Percentiles rank a stretch among this genome's conserved stretches.
Evolutionary conservation across 2,329 filamentous ascomycete species (phyloP).

Genomic region (Lachnum nothofagi): DNA sequence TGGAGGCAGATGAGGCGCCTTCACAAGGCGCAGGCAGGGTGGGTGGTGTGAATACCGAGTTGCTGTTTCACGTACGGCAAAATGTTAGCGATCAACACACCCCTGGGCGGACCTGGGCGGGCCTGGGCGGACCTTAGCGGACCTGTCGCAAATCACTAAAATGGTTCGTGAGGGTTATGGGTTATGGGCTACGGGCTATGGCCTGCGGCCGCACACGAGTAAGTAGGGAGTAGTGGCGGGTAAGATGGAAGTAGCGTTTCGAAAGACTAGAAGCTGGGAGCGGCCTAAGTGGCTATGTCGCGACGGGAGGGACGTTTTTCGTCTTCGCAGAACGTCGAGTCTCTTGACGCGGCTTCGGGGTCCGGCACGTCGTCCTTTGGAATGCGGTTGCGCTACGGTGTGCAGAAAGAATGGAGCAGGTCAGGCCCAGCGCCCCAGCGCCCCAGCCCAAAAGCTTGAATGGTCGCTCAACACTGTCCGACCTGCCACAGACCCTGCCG

Average conservation of each 20-base stretch:
- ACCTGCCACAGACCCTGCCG: not conserved
- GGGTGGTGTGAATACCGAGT: not conserved
- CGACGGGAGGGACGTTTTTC: too few relatives aligned
- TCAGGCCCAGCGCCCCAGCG: not conserved
- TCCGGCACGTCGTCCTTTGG: too few relatives aligned
- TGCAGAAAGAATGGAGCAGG: not conserved
- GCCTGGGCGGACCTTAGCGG: conserved; percentile 6
- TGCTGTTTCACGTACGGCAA: conserved; percentile 17
- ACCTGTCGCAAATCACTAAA: not conserved
- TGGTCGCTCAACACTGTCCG: not conserved
- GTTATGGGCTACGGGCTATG: too few relatives aligned
- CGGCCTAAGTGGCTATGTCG: too few relatives aligned
- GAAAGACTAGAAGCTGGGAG: too few relatives aligned
- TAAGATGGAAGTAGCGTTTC: too few relatives aligned
- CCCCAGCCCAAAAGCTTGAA: not conserved
- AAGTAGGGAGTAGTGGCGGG: too few relatives aligned
- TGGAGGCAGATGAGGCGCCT: too few relatives aligned
- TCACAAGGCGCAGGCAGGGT: not conserved
- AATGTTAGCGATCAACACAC: conserved; percentile 18
- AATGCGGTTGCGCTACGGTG: too few relatives aligned
- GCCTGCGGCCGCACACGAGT: too few relatives aligned
- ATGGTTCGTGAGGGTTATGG: not conserved
- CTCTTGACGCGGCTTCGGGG: too few relatives aligned
- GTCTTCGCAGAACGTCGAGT: too few relatives aligned
- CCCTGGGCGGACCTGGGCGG: conserved; percentile 11